These are phyloP conservation scores for Stephania japonica DNA, from an alignment of 164 flowering plant genomes.

Conservation along the genomic window DNA sequence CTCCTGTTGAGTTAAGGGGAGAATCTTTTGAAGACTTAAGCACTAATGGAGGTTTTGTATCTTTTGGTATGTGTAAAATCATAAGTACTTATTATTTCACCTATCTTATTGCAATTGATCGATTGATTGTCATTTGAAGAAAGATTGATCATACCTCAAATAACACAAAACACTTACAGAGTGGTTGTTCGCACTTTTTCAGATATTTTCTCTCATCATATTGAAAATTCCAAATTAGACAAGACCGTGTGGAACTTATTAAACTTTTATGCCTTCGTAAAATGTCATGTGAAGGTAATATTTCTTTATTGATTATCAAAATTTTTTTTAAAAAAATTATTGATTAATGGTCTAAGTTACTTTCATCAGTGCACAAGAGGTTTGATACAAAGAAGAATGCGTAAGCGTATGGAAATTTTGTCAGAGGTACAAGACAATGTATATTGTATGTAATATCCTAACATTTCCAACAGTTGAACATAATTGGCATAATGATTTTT, in stretches of 20 bases:
- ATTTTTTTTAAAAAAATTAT: neutral
- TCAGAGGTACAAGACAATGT: constrained; percentile 42
- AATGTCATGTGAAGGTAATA: constrained; percentile 71
- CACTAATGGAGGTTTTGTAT: constrained; percentile 84
- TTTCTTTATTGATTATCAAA: neutral
- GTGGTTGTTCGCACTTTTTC: constrained; percentile 7
- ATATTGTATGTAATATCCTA: neutral
- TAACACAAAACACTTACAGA: neutral
- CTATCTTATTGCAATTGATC: neutral
- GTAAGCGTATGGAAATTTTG: constrained; percentile 50
- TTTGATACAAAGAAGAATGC: constrained; percentile 72
- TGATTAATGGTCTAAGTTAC: constrained; percentile 14
- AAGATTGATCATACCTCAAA: neutral
- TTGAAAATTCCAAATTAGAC: constrained; percentile 48
- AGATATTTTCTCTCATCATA: constrained; percentile 64
- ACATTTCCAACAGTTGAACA: neutral
- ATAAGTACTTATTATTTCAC: neutral
- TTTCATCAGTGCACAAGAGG: constrained; percentile 59
- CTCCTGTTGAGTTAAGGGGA: constrained; percentile 84
- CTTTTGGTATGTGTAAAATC: constrained; percentile 48
- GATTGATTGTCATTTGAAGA: neutral
- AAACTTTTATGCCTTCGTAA: constrained; percentile 69
- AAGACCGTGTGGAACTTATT: constrained; percentile 65
- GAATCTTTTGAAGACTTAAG: constrained; percentile 62
- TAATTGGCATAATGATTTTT: constrained; percentile 5